A percentile compares a stretch with the other conserved stretches of the same genome.
Evolutionary conservation across 108 stramenopile species (phyloP).

Genomic region (Cyclotella choctawhatcheeana): DNA sequence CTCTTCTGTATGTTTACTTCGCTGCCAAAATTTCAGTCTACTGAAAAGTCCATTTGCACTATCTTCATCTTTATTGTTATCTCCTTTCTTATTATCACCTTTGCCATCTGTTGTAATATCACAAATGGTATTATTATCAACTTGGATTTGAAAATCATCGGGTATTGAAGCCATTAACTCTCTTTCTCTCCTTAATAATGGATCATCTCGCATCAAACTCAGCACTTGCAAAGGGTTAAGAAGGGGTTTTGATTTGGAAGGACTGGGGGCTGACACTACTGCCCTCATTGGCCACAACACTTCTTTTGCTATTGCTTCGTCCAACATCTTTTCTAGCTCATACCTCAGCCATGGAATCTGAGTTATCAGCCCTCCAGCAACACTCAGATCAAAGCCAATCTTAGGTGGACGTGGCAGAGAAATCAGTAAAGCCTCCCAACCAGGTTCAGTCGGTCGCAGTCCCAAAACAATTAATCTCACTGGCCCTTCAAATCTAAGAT

Average conservation of each 20-base stretch:
- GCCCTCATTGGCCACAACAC: conserved; percentile 58
- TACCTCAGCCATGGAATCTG: conserved; percentile 59
- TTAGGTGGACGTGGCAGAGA: conserved; percentile 51
- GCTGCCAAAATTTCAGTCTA: conserved; percentile 29
- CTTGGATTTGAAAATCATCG: conserved; percentile 46
- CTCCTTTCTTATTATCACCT: not conserved
- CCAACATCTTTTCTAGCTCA: conserved; percentile 46
- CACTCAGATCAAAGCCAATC: conserved; percentile 58
- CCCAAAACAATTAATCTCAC: conserved; percentile 55
- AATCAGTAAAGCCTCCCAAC: conserved; percentile 57
- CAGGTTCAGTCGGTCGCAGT: conserved; percentile 41
- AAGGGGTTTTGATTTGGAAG: conserved; percentile 38
- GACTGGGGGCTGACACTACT: conserved; percentile 55
- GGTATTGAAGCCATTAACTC: conserved; percentile 47
- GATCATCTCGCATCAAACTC: conserved; percentile 45
- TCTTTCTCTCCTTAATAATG: conserved; percentile 35
- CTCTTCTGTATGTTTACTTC: not conserved
- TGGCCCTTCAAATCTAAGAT: conserved; percentile 56
- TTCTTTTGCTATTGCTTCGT: conserved; percentile 51
- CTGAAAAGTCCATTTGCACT: not conserved
- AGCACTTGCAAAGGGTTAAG: conserved; percentile 48
- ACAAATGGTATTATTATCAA: conserved; percentile 22
- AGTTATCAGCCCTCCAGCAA: conserved; percentile 56
- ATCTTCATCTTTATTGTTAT: not conserved
- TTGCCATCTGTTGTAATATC: conserved; percentile 30